Evolutionary conservation across 495 filamentous ascomycete species (phyloP).

Genomic region (Neurospora sp.): DNA sequence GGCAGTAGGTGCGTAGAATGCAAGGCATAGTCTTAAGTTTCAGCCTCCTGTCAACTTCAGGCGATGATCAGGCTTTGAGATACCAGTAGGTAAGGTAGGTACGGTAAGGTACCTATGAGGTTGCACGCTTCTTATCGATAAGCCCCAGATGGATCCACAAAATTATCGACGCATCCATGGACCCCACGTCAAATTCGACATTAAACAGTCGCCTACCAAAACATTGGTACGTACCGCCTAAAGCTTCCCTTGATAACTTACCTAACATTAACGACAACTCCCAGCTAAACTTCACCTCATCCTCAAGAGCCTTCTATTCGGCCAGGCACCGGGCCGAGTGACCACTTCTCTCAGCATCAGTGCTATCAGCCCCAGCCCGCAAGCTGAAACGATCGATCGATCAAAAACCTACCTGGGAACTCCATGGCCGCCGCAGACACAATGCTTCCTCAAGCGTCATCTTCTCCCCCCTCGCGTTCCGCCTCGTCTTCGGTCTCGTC

Average conservation of each 20-base stretch:
- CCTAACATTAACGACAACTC: not conserved
- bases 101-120: not conserved
- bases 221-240: not conserved
- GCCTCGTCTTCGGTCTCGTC: not conserved
- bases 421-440: not conserved
- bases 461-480: not conserved
- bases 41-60: not conserved
- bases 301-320: not conserved
- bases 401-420: not conserved
- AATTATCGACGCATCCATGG: not conserved
- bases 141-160: not conserved
- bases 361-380: not conserved
- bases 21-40: not conserved
- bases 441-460: not conserved
- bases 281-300: not conserved
- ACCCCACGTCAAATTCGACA: not conserved
- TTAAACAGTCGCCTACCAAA: not conserved
- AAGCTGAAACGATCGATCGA: not conserved
- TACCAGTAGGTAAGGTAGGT: not conserved
- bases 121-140: not conserved
- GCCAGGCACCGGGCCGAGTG: not conserved
- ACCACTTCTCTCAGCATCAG: not conserved
- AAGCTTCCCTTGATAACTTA: not conserved
- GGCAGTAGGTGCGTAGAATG: not conserved
- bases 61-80: not conserved